phyloP scores from a whole-genome alignment of 805 yeast species.

The Candida anglica region DNA sequence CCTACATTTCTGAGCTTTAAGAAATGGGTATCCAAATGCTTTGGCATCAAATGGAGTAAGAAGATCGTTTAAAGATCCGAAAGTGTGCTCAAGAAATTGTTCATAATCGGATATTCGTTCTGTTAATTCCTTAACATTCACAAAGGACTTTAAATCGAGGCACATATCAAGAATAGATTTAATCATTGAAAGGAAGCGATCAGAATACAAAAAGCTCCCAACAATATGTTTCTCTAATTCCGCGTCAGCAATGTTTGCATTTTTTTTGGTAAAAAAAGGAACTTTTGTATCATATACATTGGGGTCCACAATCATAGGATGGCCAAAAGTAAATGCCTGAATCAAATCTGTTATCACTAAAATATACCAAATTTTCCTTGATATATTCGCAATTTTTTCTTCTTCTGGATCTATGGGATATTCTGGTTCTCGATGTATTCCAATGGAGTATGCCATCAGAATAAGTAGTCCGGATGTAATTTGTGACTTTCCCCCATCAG shows the following conservation, averaged over 20 bases:
- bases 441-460: slow-evolving; percentile 66
- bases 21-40: slow-evolving; percentile 14
- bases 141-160: slow-evolving; percentile 14
- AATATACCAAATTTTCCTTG: slow-evolving; percentile 36
- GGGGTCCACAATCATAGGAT: slow-evolving; percentile 25
- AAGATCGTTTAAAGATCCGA: slow-evolving; percentile 3
- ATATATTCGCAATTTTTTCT: slow-evolving; percentile 18
- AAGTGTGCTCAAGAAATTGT: slow-evolving; percentile 10
- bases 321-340: slow-evolving; percentile 30
- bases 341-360: slow-evolving; percentile 24
- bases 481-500: slow-evolving; percentile 59
- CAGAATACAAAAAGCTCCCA: slow-evolving; percentile 22
- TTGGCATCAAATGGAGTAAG: slow-evolving; percentile 12
- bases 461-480: slow-evolving; percentile 51
- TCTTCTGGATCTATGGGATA: slow-evolving; percentile 28
- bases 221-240: slow-evolving; percentile 34
- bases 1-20: slow-evolving; percentile 22
- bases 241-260: slow-evolving; percentile 27
- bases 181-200: slow-evolving; percentile 23
- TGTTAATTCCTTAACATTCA: slow-evolving; percentile 16
- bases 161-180: slow-evolving; percentile 20
- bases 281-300: slow-evolving; percentile 24
- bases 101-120: slow-evolving; percentile 24
- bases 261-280: slow-evolving; percentile 32
- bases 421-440: slow-evolving; percentile 65